These are phyloP conservation scores for Stagonosporopsis chrysanthemi DNA, from an alignment of 2,329 filamentous ascomycete genomes.

Conservation along the genomic window DNA sequence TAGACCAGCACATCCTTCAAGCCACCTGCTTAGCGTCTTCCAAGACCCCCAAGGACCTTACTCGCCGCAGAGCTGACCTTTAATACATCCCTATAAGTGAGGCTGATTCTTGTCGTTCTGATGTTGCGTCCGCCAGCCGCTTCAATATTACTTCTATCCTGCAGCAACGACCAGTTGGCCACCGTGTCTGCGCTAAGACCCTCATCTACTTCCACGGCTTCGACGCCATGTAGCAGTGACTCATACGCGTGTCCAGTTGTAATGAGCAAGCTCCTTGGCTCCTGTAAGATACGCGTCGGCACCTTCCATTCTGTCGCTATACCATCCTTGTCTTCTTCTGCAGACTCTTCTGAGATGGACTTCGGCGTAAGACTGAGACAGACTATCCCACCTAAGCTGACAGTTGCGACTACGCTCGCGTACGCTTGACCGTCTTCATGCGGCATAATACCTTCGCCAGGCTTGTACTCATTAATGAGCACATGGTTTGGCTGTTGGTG, in stretches of 20 bases:
- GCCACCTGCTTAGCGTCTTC: background rate
- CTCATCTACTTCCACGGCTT: slow-evolving; percentile 69
- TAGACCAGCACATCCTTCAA: background rate
- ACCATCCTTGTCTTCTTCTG: background rate
- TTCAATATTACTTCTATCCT: slow-evolving; percentile 53
- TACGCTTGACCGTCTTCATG: slow-evolving; percentile 95
- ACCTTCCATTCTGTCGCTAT: slow-evolving; percentile 5
- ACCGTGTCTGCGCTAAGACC: slow-evolving; percentile 65
- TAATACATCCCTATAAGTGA: slow-evolving; percentile 87
- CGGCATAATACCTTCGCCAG: slow-evolving; percentile 93
- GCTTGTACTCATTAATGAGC: slow-evolving; percentile 88
- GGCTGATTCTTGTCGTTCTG: slow-evolving; percentile 70
- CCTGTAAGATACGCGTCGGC: slow-evolving; percentile 73
- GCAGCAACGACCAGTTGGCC: slow-evolving; percentile 75
- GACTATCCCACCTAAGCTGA: slow-evolving; percentile 80
- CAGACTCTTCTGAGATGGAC: background rate
- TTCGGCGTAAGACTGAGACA: slow-evolving; percentile 76
- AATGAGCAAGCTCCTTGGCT: slow-evolving; percentile 80
- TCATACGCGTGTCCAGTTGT: slow-evolving; percentile 74
- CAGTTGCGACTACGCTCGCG: slow-evolving; percentile 85
- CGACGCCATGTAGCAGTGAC: slow-evolving; percentile 77
- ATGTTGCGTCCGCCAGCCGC: slow-evolving; percentile 61
- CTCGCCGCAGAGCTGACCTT: slow-evolving; percentile 43
- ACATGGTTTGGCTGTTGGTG: slow-evolving; percentile 87
- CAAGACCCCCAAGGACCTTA: slow-evolving; percentile 36